These are phyloP conservation scores for Candida sp. DNA, from an alignment of 1,139 yeast genomes.

Conservation along the genomic window DNA sequence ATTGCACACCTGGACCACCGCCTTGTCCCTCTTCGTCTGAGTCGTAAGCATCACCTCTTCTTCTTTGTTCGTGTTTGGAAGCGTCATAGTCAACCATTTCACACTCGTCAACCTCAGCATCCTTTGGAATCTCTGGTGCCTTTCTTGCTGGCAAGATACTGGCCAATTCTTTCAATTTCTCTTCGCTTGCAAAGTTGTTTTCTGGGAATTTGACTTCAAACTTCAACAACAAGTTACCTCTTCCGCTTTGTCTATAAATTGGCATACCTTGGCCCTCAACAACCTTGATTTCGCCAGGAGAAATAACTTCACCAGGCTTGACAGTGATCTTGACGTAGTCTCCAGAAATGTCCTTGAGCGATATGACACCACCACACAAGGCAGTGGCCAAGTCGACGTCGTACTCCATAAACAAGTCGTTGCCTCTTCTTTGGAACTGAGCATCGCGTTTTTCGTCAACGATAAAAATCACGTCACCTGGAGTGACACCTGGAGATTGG, in stretches of 20 bases:
- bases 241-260: slow-evolving; percentile 73
- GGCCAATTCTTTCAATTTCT: slow-evolving; percentile 68
- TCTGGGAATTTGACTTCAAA: slow-evolving; percentile 77
- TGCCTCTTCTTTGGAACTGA: slow-evolving; percentile 84
- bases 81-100: slow-evolving; percentile 69
- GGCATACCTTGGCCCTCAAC: slow-evolving; percentile 98
- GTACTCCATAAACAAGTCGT: slow-evolving; percentile 84
- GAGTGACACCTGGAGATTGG: slow-evolving; percentile 93
- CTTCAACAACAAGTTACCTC: slow-evolving; percentile 74
- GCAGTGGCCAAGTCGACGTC: slow-evolving; percentile 94
- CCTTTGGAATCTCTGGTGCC: slow-evolving; percentile 57
- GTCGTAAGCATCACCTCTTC: slow-evolving; percentile 59
- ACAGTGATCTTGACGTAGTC: slow-evolving; percentile 85
- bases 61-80: slow-evolving; percentile 56
- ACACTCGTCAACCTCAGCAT: slow-evolving; percentile 83
- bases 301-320: slow-evolving; percentile 90
- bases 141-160: slow-evolving; percentile 69
- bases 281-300: slow-evolving; percentile 84
- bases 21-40: slow-evolving; percentile 68
- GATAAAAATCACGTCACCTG: slow-evolving; percentile 96
- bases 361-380: slow-evolving; percentile 93
- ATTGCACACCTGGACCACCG: slow-evolving; percentile 78
- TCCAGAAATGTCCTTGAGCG: slow-evolving; percentile 85
- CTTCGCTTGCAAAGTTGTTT: slow-evolving; percentile 66
- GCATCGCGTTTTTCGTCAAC: slow-evolving; percentile 89